phyloP scores from a whole-genome alignment of 495 filamentous ascomycete species.

The Letharia columbiana region DNA sequence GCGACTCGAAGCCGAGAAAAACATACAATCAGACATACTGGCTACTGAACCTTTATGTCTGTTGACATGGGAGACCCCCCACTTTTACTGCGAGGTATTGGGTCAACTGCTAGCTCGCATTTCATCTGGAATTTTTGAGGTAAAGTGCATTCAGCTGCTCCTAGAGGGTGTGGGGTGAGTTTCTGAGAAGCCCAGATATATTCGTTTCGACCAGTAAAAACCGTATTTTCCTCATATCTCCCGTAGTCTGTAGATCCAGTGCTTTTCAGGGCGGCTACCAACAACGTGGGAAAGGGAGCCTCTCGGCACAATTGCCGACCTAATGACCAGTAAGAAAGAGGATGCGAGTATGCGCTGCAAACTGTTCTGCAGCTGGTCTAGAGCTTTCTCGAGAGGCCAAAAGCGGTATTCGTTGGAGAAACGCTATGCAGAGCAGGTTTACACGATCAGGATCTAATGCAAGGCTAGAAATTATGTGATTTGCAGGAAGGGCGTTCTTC shows the following conservation, averaged over 20 bases:
- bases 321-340: not conserved
- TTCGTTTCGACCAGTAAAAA: not conserved
- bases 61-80: not conserved
- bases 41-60: not conserved
- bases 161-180: not conserved
- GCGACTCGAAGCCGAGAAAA: not conserved
- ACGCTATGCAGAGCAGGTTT: not conserved
- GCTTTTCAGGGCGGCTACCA: not conserved
- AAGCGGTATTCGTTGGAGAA: not conserved
- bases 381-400: not conserved
- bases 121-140: not conserved
- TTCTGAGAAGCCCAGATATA: not conserved
- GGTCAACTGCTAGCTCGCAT: not conserved
- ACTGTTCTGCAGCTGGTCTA: not conserved
- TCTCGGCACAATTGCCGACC: not conserved
- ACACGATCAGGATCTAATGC: not conserved
- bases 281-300: not conserved
- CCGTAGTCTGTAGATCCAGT: not conserved
- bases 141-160: not conserved
- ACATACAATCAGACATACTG: not conserved
- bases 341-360: not conserved
- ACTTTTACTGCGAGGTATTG: not conserved
- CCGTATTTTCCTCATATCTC: not conserved
- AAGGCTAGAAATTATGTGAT: not conserved
- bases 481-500: not conserved